These are phyloP conservation scores for Debaryomyces nepalensis DNA, from an alignment of 1,139 yeast genomes.

Conservation along the genomic window DNA sequence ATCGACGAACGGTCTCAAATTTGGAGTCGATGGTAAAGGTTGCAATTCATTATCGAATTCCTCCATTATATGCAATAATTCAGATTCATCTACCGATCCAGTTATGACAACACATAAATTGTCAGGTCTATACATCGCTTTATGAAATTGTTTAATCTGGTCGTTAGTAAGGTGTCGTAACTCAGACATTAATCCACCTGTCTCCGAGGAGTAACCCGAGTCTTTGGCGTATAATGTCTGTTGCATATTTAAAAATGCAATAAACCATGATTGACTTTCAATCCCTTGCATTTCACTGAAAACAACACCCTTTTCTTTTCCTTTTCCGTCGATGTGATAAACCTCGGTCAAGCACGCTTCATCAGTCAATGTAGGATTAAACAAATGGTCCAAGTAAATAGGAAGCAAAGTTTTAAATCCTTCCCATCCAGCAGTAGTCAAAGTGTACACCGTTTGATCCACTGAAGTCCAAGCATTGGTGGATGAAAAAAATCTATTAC, in stretches of 20 bases:
- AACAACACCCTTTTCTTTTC: conserved; percentile 94
- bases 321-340: conserved; percentile 89
- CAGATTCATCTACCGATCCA: conserved; percentile 80
- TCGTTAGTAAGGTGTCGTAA: conserved; percentile 74
- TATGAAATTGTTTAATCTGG: conserved; percentile 77
- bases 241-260: conserved; percentile 66
- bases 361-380: conserved; percentile 85
- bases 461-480: conserved; percentile 98
- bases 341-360: conserved; percentile 94
- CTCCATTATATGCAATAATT: conserved; percentile 62
- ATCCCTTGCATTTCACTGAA: conserved; percentile 97
- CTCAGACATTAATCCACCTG: conserved; percentile 87
- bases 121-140: conserved; percentile 73
- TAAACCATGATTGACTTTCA: conserved; percentile 78
- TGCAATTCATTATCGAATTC: conserved; percentile 66
- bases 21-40: conserved; percentile 38
- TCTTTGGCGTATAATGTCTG: conserved; percentile 59
- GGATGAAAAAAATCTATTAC: conserved; percentile 80
- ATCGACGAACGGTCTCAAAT: conserved; percentile 80
- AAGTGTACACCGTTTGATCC: conserved; percentile 93
- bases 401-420: conserved; percentile 87
- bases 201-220: conserved; percentile 89
- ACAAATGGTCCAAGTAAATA: conserved; percentile 84
- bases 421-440: conserved; percentile 95
- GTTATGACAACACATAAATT: conserved; percentile 81